These are phyloP conservation scores for Periconia sp. DNA, from an alignment of 2,329 filamentous ascomycete genomes.

Conservation along the genomic window DNA sequence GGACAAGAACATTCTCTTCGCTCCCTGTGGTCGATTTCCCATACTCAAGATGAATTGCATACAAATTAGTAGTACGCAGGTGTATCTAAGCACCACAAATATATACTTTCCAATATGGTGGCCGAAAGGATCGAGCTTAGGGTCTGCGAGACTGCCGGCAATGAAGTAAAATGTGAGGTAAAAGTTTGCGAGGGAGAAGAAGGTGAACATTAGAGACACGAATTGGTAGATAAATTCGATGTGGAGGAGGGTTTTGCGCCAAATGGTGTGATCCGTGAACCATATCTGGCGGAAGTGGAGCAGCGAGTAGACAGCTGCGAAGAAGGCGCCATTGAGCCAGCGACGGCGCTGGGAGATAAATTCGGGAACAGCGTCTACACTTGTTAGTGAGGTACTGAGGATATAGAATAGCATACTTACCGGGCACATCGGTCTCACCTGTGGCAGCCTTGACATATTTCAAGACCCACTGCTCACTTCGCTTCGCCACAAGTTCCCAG, in stretches of 20 bases:
- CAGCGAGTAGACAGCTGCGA: conserved; percentile 95
- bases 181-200: conserved; percentile 98
- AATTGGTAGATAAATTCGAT: conserved; percentile 97
- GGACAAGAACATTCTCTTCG: conserved; percentile 85
- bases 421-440: conserved; percentile 96
- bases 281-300: conserved; percentile 95
- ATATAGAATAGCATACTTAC: conserved; percentile 59
- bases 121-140: conserved; percentile 85
- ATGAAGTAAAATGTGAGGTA: conserved; percentile 99
- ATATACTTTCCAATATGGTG: conserved; percentile 83
- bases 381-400: conserved; percentile 7
- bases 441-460: conserved; percentile 98
- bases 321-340: conserved; percentile 99
- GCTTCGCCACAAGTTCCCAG: conserved; percentile 95
- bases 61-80: conserved; percentile 84
- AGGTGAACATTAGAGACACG: conserved; percentile 91
- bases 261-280: conserved; percentile 87
- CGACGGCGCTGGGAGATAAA: conserved; percentile 95
- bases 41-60: conserved; percentile 96
- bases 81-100: conserved; percentile 85
- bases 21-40: conserved; percentile 93
- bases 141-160: conserved; percentile 84
- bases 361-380: conserved; percentile 82
- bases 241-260: conserved; percentile 88
- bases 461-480: conserved; percentile 92